These are phyloP conservation scores for Microthlaspi erraticum DNA, from an alignment of 345 rosid species.

Conservation along the genomic window DNA sequence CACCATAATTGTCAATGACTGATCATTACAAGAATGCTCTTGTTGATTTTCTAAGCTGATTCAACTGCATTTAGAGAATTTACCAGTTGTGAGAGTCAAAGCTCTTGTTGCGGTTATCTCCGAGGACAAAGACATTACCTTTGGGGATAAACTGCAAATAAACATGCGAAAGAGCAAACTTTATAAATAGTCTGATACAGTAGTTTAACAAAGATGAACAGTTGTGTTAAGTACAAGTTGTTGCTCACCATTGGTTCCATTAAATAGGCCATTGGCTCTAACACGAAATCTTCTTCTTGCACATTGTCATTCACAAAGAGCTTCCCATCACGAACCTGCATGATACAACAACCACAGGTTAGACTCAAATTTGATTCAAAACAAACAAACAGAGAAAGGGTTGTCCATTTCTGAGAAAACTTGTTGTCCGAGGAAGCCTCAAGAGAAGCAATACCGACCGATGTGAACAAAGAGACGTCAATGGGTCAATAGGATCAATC, in stretches of 20 bases:
- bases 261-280: constrained; percentile 74
- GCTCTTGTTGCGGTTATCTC: constrained; percentile 94
- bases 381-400: background rate
- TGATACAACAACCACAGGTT: constrained; percentile 18
- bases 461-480: constrained; percentile 22
- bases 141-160: constrained; percentile 75
- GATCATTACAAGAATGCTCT: constrained; percentile 14
- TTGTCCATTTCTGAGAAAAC: constrained; percentile 29
- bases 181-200: constrained; percentile 9
- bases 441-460: constrained; percentile 34
- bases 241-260: constrained; percentile 69
- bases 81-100: constrained; percentile 92
- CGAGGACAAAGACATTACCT: constrained; percentile 82
- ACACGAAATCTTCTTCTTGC: constrained; percentile 71
- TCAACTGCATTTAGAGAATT: constrained; percentile 18
- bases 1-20: too few species aligned
- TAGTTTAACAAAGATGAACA: constrained; percentile 7
- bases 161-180: too few species aligned
- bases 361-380: background rate
- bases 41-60: background rate
- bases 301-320: constrained; percentile 70
- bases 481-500: constrained; percentile 39
- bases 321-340: constrained; percentile 74
- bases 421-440: constrained; percentile 20
- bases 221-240: background rate